A percentile compares a stretch with the other conserved stretches of the same genome.
phyloP scores from a whole-genome alignment of 2,329 filamentous ascomycete species.

The Penicillium expansum region DNA sequence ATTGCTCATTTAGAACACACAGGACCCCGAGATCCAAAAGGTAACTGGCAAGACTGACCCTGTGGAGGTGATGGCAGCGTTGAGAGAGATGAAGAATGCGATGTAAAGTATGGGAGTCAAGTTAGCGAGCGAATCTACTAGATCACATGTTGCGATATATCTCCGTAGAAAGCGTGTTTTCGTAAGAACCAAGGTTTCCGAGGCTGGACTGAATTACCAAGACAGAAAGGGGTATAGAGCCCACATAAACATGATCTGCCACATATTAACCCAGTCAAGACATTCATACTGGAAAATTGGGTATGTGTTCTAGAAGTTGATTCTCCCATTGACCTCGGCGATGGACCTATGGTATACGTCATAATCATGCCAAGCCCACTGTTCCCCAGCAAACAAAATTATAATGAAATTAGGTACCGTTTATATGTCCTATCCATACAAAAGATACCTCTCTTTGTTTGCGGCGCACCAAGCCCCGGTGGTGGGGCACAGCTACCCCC shows the following conservation, averaged over 20 bases:
- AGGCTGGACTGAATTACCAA: constrained; percentile 2
- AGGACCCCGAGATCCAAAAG: constrained; percentile 82
- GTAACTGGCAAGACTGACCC: constrained; percentile 77
- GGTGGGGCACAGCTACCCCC: background rate
- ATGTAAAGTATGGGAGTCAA: constrained; percentile 30
- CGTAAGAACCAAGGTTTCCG: background rate
- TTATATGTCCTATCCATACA: background rate
- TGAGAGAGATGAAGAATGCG: constrained; percentile 79
- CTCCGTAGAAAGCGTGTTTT: background rate
- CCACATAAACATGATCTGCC: background rate
- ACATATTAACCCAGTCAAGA: background rate
- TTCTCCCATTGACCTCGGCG: background rate
- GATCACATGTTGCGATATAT: background rate
- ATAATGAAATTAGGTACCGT: background rate
- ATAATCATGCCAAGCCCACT: constrained; percentile 11
- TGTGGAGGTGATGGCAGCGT: constrained; percentile 76
- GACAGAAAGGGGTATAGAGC: background rate
- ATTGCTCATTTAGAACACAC: constrained; percentile 12
- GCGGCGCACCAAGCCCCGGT: background rate
- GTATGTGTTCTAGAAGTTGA: background rate
- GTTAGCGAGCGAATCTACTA: background rate
- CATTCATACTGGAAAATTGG: background rate
- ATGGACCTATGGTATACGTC: constrained; percentile 22
- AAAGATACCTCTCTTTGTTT: background rate
- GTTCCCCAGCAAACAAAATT: background rate